Base-by-base conservation (phyloP, 257 asterid species). In the Solanum corneliomulleri region DNA sequence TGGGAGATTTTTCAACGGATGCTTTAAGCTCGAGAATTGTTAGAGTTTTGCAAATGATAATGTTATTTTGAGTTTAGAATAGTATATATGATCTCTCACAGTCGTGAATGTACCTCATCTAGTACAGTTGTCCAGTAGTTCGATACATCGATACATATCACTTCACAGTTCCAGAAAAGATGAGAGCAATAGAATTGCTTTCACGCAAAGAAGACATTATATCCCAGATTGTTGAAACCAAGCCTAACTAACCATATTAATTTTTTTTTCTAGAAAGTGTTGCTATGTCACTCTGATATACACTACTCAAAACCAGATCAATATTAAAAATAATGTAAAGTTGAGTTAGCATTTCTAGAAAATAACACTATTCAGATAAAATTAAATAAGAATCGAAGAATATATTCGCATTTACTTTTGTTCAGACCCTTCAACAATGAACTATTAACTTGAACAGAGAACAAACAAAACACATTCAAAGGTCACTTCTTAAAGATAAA, bases 141-240 rank as follows among this genome's bases (percentile, higher is more conserved):
- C 97, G 98, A 6, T 97, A 94, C 91, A 89, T 97, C 9, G 99
- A 95, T 87, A 94, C 96, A 0, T 89, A 91, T 86, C 98, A 95
- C 90, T 97, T 77, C 92, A 84, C 93, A 0, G 89, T 95, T 76
- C 99, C 96, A 0, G 96, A 94, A 78, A 98, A 98, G 66, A 95
- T 94, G 88, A 93, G 99, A 18, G 98, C 99, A 1, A 72, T 94
- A 2, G 98, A 97, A 74, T 66, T 97, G 25, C 93, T 95, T 1
- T 97, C 98, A 0, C 98, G 98, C 4, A 97, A 97, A 74, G 98
- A 97, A 92, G 98, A 96, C 37, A 94, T 97, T 13, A 39, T 39
- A 37, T 37, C 42, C 42, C 2, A 39, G 2, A 39, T 39, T 9
- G 9, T 39, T 7, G 9, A 39, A 39, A 39, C 9, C 42, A 39